Base-by-base conservation (phyloP, 2,329 filamentous ascomycete genomes). In the Ascochyta koolunga region DNA sequence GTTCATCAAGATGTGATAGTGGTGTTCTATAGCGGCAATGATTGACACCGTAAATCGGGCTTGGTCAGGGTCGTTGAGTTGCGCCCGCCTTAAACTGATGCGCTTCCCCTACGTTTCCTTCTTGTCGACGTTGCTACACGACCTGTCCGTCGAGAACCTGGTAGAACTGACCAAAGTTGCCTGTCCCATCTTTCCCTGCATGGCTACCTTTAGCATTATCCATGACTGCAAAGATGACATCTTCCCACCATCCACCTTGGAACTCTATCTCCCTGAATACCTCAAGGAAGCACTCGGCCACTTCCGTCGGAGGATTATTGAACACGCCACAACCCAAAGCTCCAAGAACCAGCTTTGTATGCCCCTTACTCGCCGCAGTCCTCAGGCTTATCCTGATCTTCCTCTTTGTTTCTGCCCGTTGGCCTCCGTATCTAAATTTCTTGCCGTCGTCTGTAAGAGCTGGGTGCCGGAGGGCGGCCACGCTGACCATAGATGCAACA, bases 271-370 rank as follows among this genome's bases (percentile, higher is more conserved):
- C 86, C 25, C 66, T 52, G 49, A 90, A 73, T 29, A 89, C 85
- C 63, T 86, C 81, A 24, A 77, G 68, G 80, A 87, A 91, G 61
- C 86, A 86, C 29, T 74, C 54, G 2, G 84, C 86, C n/a, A 90
- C 83, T 56, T 86, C 84, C 27, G 76, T 72, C 0, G 79, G 78
- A 8, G 88, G 88, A 67, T 90, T 89, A 0, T 61, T 63, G 68
- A 89, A 89, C 0, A 82, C 86, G 3, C 88, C 88, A 62, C 88
- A 91, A 0, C 88, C 88, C 43, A 91, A 67, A 0, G 88, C 87
- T 0, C 88, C 88, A 1, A 91, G 77, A 5, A 91, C 83, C 8
- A 91, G 72, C 60, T 81, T 77, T 19, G 80, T 76, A 63, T 89
- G 86, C 1, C 78, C 78, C 24, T 82, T 77, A 4, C 67, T 67